A percentile compares a stretch with the other conserved stretches of the same genome.
phyloP scores from a whole-genome alignment of 805 yeast genomes.

The Yamadazyma paraphyllophila region DNA sequence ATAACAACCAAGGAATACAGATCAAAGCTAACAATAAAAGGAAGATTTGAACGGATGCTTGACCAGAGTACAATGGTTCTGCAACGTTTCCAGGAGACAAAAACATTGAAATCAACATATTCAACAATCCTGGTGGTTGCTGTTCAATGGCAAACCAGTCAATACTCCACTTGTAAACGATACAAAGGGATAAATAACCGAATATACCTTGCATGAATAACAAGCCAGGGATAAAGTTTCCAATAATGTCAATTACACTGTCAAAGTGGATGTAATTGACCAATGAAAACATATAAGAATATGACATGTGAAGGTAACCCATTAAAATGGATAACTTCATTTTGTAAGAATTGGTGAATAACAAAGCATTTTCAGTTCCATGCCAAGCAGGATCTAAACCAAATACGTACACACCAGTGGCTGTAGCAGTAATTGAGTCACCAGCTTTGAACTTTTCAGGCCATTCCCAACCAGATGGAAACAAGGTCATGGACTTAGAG shows the following conservation, averaged over 20 bases:
- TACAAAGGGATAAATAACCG: constrained; percentile 84
- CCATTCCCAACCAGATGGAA: constrained; percentile 92
- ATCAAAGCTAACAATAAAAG: constrained; percentile 73
- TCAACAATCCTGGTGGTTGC: constrained; percentile 90
- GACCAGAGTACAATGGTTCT: constrained; percentile 79
- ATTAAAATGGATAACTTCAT: constrained; percentile 93
- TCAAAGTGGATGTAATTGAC: constrained; percentile 72
- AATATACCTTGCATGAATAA: constrained; percentile 95
- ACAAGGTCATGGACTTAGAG: constrained; percentile 85
- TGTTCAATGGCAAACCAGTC: constrained; percentile 79
- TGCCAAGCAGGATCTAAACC: constrained; percentile 98
- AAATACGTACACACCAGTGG: constrained; percentile 54
- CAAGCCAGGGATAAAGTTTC: constrained; percentile 92
- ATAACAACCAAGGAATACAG: constrained; percentile 90
- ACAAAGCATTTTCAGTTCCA: constrained; percentile 86
- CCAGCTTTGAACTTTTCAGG: constrained; percentile 72
- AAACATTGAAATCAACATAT: constrained; percentile 95
- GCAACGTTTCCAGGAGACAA: constrained; percentile 86
- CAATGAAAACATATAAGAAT: constrained; percentile 79
- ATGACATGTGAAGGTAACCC: constrained; percentile 95
- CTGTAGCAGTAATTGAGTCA: constrained; percentile 28
- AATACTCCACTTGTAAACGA: constrained; percentile 90
- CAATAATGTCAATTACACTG: constrained; percentile 76
- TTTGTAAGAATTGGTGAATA: constrained; percentile 93
- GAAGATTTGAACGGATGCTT: constrained; percentile 68